phyloP scores from a whole-genome alignment of 2,329 filamentous ascomycete species.

The Neodidymelliopsis sp. region DNA sequence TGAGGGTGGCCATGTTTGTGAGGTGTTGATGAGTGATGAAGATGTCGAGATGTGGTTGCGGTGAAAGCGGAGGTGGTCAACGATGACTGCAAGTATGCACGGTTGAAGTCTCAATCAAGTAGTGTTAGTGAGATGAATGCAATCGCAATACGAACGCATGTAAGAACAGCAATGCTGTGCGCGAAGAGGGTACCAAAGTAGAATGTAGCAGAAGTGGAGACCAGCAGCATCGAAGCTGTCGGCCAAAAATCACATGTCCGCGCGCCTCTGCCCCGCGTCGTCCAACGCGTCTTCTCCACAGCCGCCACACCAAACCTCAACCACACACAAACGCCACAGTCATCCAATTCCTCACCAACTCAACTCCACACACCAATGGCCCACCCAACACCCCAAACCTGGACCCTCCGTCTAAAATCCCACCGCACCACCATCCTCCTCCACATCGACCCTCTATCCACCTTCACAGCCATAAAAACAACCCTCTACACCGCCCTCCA shows the following conservation, averaged over 20 bases:
- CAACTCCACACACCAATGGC: constrained; percentile 23
- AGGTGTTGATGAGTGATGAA: constrained; percentile 19
- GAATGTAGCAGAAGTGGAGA: not conserved
- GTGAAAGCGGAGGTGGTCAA: not conserved
- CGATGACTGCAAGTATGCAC: not conserved
- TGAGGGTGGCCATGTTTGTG: constrained; percentile 18
- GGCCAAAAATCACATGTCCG: constrained; percentile 30
- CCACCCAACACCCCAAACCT: constrained; percentile 37
- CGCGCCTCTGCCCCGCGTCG: constrained; percentile 20
- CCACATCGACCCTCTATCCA: constrained; percentile 53
- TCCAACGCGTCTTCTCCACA: constrained; percentile 4
- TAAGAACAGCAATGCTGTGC: not conserved
- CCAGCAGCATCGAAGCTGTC: constrained; percentile 14
- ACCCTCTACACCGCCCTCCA: constrained; percentile 52
- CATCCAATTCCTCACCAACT: not conserved
- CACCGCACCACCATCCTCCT: constrained; percentile 56
- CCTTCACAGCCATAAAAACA: constrained; percentile 51
- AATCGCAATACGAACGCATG: not conserved
- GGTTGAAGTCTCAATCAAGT: not conserved
- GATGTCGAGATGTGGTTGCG: constrained; percentile 1
- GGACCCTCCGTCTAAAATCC: constrained; percentile 58
- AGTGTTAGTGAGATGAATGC: not conserved
- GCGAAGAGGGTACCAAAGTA: not conserved
- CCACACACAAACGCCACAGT: not conserved
- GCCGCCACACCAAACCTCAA: not conserved